Conservation (phyloP, 495 filamentous ascomycete species). For the Penicillium steckii region DNA sequence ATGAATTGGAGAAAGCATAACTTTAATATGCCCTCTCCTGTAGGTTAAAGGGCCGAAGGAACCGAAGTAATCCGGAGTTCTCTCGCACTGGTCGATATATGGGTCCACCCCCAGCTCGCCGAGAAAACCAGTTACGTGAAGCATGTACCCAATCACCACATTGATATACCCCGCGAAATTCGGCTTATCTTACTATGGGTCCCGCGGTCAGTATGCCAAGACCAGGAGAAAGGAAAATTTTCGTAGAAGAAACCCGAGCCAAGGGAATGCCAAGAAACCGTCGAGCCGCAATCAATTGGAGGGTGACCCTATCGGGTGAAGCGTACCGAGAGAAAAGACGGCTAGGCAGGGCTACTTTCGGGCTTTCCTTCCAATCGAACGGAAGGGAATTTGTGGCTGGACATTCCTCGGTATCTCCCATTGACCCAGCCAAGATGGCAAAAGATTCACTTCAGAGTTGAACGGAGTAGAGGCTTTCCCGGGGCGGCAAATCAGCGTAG, state of each 20-base stretch:
- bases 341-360: not conserved
- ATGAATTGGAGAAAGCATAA: not conserved
- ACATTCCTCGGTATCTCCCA: not conserved
- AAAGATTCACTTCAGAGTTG: not conserved
- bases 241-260: not conserved
- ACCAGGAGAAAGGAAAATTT: not conserved
- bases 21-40: not conserved
- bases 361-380: not conserved
- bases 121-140: not conserved
- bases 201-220: not conserved
- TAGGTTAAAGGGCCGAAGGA: not conserved
- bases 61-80: not conserved
- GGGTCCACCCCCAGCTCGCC: not conserved
- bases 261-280: not conserved
- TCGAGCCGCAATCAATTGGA: not conserved
- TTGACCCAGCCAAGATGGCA: not conserved
- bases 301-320: not conserved
- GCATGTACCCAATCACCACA: not conserved
- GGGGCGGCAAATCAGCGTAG: not conserved
- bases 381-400: not conserved
- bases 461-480: not conserved
- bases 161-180: not conserved
- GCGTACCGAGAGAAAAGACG: not conserved
- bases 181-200: not conserved
- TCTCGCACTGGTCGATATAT: not conserved